Evolutionary conservation across 2,329 filamentous ascomycete species (phyloP).

Genomic region (Monosporascus sp.): DNA sequence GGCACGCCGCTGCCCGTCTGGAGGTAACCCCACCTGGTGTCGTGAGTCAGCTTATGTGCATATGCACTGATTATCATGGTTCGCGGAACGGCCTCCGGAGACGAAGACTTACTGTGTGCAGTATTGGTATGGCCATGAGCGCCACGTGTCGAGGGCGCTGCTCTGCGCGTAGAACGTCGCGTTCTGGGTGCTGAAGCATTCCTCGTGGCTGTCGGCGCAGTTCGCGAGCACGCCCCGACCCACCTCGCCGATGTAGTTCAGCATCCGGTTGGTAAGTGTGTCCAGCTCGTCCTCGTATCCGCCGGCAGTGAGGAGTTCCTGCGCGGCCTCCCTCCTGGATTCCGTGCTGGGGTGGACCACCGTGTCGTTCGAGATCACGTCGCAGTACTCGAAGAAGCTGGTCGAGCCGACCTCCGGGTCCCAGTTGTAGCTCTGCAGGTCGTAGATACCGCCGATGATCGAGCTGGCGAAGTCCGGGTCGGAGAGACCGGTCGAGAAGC

Average conservation of each 20-base stretch:
- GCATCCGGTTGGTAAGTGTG: conserved; percentile 35
- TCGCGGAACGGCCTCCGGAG: background rate
- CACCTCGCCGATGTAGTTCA: conserved; percentile 48
- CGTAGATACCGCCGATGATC: conserved; percentile 35
- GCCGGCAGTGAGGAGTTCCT: conserved; percentile 34
- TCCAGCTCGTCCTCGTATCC: conserved; percentile 34
- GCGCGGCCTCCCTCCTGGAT: conserved; percentile 27
- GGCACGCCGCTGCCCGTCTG: conserved; percentile 68
- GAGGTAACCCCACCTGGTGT: conserved; percentile 67
- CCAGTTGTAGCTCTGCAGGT: conserved; percentile 48
- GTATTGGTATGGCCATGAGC: conserved; percentile 48
- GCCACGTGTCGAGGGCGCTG: conserved; percentile 33
- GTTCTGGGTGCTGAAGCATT: conserved; percentile 32
- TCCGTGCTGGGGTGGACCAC: conserved; percentile 38
- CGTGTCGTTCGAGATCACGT: conserved; percentile 35
- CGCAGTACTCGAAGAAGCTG: conserved; percentile 42
- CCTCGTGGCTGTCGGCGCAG: conserved; percentile 26
- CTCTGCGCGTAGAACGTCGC: conserved; percentile 27
- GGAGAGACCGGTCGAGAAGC: conserved; percentile 36
- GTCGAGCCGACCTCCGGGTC: conserved; percentile 39
- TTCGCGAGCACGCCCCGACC: conserved; percentile 20
- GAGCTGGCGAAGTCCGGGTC: conserved; percentile 43
- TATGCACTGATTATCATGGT: too few relatives aligned
- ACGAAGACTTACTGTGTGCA: conserved; percentile 44
- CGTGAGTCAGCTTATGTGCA: conserved; percentile 6